A percentile compares a stretch with the other conserved stretches of the same genome.
phyloP scores from a whole-genome alignment of 768 basidiomycete species.

The Lactifluus volemus region DNA sequence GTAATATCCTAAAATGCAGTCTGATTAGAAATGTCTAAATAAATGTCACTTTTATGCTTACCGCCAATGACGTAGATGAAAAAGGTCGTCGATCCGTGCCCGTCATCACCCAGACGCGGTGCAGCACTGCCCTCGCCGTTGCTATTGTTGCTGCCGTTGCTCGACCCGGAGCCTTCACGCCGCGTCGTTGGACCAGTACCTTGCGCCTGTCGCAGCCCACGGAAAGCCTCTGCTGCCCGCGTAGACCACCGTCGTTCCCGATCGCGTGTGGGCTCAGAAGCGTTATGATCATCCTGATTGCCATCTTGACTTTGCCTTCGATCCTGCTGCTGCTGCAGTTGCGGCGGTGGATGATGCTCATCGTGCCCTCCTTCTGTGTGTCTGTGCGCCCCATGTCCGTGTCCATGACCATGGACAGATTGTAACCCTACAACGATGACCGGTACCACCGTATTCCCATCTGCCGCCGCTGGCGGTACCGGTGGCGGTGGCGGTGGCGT shows the following conservation, averaged over 20 bases:
- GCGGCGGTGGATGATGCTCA: not conserved
- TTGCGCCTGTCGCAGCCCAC: slow-evolving; percentile 39
- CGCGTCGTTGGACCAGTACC: slow-evolving; percentile 17
- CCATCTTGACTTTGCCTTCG: not conserved
- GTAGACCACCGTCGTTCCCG: slow-evolving; percentile 44
- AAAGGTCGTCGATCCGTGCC: slow-evolving; percentile 55
- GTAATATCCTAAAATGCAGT: slow-evolving; percentile 60
- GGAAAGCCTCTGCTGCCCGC: slow-evolving; percentile 53
- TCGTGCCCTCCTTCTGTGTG: slow-evolving; percentile 1
- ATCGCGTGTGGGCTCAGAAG: not conserved
- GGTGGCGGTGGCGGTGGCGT: no score
- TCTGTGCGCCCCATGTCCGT: not conserved
- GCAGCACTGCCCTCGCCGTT: not conserved
- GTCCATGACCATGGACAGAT: slow-evolving; percentile 46
- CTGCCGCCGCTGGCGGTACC: not conserved
- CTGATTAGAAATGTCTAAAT: not conserved
- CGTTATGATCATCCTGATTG: not conserved
- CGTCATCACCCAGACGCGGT: slow-evolving; percentile 11
- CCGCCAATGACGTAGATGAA: slow-evolving; percentile 88
- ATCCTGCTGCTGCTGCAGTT: not conserved
- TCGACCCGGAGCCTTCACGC: slow-evolving; percentile 14
- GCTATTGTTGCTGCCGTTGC: not conserved
- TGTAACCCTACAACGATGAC: slow-evolving; percentile 81
- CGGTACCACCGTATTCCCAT: slow-evolving; percentile 48
- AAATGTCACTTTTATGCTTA: slow-evolving; percentile 24